phyloP scores from a whole-genome alignment of 805 yeast genomes.

The Wilhelminamyces savonicus region DNA sequence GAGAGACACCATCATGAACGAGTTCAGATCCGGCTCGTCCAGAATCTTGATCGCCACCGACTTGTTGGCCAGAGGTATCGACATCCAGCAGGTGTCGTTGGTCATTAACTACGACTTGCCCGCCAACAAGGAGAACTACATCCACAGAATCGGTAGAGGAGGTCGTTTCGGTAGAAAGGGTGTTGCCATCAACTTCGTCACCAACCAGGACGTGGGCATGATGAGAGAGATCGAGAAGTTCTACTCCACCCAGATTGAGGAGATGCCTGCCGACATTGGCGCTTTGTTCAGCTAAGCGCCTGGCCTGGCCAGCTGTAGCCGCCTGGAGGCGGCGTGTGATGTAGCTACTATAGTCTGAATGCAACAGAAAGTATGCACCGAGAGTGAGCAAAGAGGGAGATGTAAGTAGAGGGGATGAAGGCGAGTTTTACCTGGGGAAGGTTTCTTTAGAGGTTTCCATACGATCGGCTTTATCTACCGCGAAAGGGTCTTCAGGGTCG shows the following conservation, averaged over 20 bases:
- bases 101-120: constrained; percentile 95
- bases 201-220: constrained; percentile 66
- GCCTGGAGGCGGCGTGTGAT: no score
- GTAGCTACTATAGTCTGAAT: no score
- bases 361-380: no score
- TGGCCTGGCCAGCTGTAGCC: no score
- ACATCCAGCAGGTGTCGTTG: constrained; percentile 93
- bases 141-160: constrained; percentile 97
- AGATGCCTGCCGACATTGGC: constrained; percentile 79
- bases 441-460: no score
- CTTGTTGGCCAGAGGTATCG: constrained; percentile 96
- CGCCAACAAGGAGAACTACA: constrained; percentile 83
- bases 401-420: no score
- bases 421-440: no score
- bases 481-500: no score
- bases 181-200: constrained; percentile 91
- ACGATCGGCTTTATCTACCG: no score
- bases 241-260: constrained; percentile 84
- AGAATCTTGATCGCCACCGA: constrained; percentile 91
- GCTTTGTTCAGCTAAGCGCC: constrained; percentile 41
- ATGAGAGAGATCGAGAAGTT: constrained; percentile 84
- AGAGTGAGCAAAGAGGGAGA: no score
- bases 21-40: constrained; percentile 90
- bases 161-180: constrained; percentile 99
- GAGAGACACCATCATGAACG: constrained; percentile 92